Base-by-base conservation (phyloP, 2,329 filamentous ascomycete genomes). In the Curvularia verruculosa region DNA sequence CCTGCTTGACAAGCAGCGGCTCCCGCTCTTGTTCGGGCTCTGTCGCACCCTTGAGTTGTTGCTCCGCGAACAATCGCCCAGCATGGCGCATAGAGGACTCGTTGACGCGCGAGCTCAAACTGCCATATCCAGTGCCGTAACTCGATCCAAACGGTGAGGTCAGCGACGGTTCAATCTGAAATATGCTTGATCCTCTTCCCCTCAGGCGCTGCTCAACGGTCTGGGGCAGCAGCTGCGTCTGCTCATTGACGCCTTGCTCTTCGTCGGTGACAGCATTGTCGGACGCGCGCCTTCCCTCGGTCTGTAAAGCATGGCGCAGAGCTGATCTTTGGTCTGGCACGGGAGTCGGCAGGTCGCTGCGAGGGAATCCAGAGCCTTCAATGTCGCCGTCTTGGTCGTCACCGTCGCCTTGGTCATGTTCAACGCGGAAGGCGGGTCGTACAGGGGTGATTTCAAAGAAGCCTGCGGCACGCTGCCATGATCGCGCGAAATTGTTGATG, bases 401-500 rank as follows among this genome's bases (percentile, higher is more conserved):
- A n/a, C 58, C 59, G 48, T 66, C 58, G 40, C 54, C 58, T 12
- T 60, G 75, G 7, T 77, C 77, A 12, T 72, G 72, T 40, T 70
- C 72, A 49, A 81, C 72, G 51, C 91, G 82, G 72, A 96, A 92
- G 31, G 90, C 89, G 13, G 88, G 87, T 15, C 88, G 86, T 53
- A 90, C 88, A 5, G 92, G 91, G 31, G 95, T 88, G 65, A 96
- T 91, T 75, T 97, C 93, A 62, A 87, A 85, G 76, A 98, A 98
- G 55, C 85, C 89, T 24, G 92, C 92, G 36, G 94, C 94, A 74
- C 94, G 88, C 77, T 94, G 91, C 90, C 92, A 96, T 67, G 91
- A 96, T 59, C 90, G 86, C 43, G 93, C 91, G 74, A 98, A 98
- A 70, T 93, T 96, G 71, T 95, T 89, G 68, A 98, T 90, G 76